Base-by-base conservation (phyloP, 176 grass and related monocot genomes). In the Pontederia crassipes region DNA sequence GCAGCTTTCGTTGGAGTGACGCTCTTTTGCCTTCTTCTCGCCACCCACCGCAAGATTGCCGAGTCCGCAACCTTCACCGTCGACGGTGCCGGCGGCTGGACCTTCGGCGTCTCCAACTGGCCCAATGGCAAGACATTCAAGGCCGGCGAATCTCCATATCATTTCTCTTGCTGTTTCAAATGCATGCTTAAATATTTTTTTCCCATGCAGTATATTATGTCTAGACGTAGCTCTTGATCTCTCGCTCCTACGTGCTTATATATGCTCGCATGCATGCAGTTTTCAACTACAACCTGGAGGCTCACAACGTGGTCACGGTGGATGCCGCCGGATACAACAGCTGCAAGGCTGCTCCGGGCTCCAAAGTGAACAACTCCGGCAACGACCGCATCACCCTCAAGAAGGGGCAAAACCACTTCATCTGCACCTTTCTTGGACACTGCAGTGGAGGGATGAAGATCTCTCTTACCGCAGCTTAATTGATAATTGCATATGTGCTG, bases 221-320 rank as follows among this genome's bases (percentile, higher is more conserved):
- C 49, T 1, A 29, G 26, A 18, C 3, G 55, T 48, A 16, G 1
- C 11, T 53, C 11, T 17, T n/a, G 8, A 14, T n/a, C 14, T 17
- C 28, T 17, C 58, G 17, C 28, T 46, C 18, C 12, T 57, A 11
- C 24, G 8, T 58, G 12, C 6, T 10, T 40, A 74, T 52, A 35
- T 12, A 12, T 13, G 20, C 20, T 0, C 18, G 20, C 1, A 26
- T 49, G 2, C 1, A 45, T 59, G 16, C 71, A 89, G 90, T 81
- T 62, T 95, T 95, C 79, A 86, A 63, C 47, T 95, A 95, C 55
- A 28, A 62, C 58, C 28, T 28, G 9, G 12, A 24, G 4, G 14
- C 28, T 27, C 90, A 95, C 74, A 95, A 89, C 56, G 90, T 95
- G 82, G 74, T 87, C 32, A 68, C 9, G 12, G 90, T 89, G 54